Percentiles rank a stretch among this genome's conserved stretches.
Evolutionary conservation across 2,329 filamentous ascomycete species (phyloP).

Genomic region (Botrytis medusae): DNA sequence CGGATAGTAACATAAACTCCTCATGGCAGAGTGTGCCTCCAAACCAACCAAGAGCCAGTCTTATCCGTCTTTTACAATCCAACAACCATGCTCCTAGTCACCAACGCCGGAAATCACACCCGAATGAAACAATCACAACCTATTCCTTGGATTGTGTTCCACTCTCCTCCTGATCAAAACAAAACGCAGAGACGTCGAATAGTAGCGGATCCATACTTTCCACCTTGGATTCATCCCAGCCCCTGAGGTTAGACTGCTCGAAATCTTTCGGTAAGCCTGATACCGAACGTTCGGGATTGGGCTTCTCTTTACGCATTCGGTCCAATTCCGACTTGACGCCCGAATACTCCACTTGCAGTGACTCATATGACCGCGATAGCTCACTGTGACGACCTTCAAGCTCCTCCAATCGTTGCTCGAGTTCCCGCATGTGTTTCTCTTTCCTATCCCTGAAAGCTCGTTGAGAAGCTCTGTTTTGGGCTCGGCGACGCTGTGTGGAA

Average conservation of each 20-base stretch:
- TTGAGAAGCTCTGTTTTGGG: constrained; percentile 61
- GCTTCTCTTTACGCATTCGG: constrained; percentile 33
- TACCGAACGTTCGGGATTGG: constrained; percentile 16
- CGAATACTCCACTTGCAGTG: constrained; percentile 45
- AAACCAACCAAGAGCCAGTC: constrained; percentile 4
- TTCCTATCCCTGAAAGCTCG: constrained; percentile 62
- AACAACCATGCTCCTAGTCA: constrained; percentile 1
- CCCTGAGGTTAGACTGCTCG: constrained; percentile 24
- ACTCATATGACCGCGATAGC: constrained; percentile 54
- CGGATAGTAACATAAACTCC: constrained; percentile 11
- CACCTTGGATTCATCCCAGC: constrained; percentile 32
- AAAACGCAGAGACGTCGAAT: constrained; percentile 40
- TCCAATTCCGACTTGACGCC: constrained; percentile 38
- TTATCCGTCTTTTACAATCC: constrained; percentile 2
- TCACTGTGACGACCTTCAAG: constrained; percentile 56
- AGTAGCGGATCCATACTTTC: constrained; percentile 37
- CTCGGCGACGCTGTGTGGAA: constrained; percentile 51
- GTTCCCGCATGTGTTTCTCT: constrained; percentile 63
- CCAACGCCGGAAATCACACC: constrained; percentile 16
- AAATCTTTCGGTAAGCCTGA: constrained; percentile 19
- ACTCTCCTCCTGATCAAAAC: constrained; percentile 36
- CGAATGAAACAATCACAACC: constrained; percentile 2
- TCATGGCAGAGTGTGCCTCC: not conserved
- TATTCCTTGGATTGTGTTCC: constrained; percentile 10
- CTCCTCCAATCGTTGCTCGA: constrained; percentile 56